Conservation (phyloP, 2,329 filamentous ascomycete species). For the Pseudocercospora pini-densiflorae region DNA sequence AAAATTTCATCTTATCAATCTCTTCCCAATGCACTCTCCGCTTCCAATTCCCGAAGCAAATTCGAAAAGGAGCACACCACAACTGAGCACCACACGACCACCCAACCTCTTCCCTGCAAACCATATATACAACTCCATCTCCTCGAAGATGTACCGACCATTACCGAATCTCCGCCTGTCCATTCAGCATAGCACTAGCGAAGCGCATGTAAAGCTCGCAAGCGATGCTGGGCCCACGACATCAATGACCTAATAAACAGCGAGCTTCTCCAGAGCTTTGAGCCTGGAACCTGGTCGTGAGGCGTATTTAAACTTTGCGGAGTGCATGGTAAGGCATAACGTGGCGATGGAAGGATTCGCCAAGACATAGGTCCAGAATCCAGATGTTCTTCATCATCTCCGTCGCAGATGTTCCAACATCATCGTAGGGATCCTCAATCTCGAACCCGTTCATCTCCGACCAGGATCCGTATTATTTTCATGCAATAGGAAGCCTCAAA, state of each 20-base stretch:
- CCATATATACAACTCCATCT: not conserved
- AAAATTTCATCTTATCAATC: not conserved
- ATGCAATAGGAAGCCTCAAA: too few species aligned
- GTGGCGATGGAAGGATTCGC: constrained; percentile 7
- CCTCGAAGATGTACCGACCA: constrained; percentile 1
- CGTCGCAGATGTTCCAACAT: not conserved
- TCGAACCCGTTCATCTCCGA: too few species aligned
- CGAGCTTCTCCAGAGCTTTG: not conserved
- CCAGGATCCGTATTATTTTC: too few species aligned
- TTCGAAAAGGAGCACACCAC: not conserved
- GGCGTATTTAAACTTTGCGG: constrained; percentile 8
- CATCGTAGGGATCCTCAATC: not conserved
- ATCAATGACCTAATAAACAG: too few species aligned
- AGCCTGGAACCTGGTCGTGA: not conserved
- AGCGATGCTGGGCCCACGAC: too few species aligned
- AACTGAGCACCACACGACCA: not conserved
- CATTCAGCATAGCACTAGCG: not conserved
- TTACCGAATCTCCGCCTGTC: constrained; percentile 1
- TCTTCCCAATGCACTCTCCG: not conserved
- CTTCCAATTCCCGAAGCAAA: not conserved
- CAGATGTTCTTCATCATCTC: not conserved
- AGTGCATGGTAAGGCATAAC: not conserved
- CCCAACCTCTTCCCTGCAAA: not conserved
- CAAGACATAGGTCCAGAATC: constrained; percentile 2
- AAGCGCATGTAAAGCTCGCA: too few species aligned